Conservation (phyloP, 371 early-diverging fungal genomes). For the Globomyces sp. region DNA sequence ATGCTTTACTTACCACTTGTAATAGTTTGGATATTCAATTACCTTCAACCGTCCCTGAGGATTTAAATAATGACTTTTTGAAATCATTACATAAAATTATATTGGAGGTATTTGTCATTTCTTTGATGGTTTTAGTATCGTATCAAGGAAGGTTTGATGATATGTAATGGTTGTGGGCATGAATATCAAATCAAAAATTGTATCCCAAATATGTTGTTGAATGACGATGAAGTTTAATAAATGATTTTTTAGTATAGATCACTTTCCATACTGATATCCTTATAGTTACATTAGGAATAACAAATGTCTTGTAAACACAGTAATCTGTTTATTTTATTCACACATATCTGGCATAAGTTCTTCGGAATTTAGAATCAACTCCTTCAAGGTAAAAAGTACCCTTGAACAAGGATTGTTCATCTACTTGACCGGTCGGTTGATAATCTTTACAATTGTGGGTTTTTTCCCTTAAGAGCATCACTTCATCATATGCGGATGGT, state of each 20-base stretch:
- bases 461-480: constrained; percentile 85
- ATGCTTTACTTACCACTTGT: constrained; percentile 72
- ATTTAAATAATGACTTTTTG: constrained; percentile 71
- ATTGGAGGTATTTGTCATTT: constrained; percentile 65
- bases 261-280: no score
- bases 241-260: no score
- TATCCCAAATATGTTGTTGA: constrained; percentile 95
- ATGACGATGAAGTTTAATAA: constrained; percentile 86
- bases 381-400: constrained; percentile 76
- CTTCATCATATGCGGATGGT: constrained; percentile 75
- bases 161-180: constrained; percentile 86
- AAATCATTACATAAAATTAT: constrained; percentile 71
- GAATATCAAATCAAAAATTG: constrained; percentile 89
- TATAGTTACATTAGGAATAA: no score
- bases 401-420: constrained; percentile 36
- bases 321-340: no score
- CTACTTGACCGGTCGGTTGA: constrained; percentile 61
- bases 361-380: constrained; percentile 91
- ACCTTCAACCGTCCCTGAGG: constrained; percentile 52
- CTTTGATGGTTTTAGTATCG: constrained; percentile 57
- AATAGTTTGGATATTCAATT: constrained; percentile 53
- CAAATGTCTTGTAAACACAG: no score
- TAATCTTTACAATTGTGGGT: constrained; percentile 81
- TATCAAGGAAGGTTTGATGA: constrained; percentile 85
- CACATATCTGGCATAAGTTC: constrained; percentile 57